Evolutionary conservation across 163 green algal genomes (phyloP).

Genomic region (Scenedesmus sp.): DNA sequence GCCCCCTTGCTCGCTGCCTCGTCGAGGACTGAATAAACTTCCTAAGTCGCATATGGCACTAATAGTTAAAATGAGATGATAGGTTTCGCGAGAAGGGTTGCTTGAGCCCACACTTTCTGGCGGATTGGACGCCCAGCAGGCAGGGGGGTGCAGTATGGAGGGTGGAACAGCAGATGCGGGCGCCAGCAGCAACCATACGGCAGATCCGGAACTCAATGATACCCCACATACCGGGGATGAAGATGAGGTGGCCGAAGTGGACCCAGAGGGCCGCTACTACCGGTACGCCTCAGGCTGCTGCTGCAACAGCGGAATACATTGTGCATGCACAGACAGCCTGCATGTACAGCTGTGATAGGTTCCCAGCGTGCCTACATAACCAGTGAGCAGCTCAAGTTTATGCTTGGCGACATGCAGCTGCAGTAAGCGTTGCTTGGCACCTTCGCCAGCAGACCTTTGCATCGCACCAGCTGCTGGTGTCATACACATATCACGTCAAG

Average conservation of each 20-base stretch:
- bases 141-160: constrained; percentile 5
- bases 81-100: neutral
- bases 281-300: constrained; percentile 47
- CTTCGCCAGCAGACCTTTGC: no score
- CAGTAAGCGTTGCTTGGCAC: neutral
- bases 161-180: constrained; percentile 9
- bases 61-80: neutral
- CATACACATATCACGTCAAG: neutral
- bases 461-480: neutral
- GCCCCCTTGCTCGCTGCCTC: constrained; percentile 14
- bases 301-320: neutral
- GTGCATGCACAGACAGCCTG: neutral
- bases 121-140: constrained; percentile 10
- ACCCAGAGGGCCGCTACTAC: constrained; percentile 81
- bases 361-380: neutral
- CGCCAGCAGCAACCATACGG: constrained; percentile 31
- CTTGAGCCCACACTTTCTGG: neutral
- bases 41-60: neutral
- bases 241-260: constrained; percentile 74
- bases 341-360: neutral
- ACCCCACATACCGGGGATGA: constrained; percentile 61
- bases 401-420: neutral
- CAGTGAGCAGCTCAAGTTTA: neutral
- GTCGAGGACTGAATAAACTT: neutral
- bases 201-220: neutral